phyloP scores from a whole-genome alignment of 1,284 basidiomycete genomes.

The Sanghuangporus weigelae region DNA sequence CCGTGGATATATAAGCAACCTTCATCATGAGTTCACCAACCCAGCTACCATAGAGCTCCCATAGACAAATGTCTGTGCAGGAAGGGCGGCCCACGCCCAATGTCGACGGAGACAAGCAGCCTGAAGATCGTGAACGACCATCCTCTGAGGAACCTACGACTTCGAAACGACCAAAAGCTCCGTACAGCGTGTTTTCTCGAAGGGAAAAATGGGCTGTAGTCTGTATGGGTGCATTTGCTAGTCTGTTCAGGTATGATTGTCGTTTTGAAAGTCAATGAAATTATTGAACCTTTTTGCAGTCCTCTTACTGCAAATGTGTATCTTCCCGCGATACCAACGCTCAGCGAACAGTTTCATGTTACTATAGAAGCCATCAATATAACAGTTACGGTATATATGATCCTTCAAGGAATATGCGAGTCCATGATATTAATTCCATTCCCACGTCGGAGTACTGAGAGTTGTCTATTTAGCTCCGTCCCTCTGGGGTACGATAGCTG shows the following conservation, averaged over 20 bases:
- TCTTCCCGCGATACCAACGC: conserved; percentile 68
- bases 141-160: neutral
- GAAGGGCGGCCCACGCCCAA: neutral
- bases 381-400: conserved; percentile 75
- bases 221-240: conserved; percentile 47
- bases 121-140: neutral
- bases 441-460: neutral
- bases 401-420: conserved; percentile 68
- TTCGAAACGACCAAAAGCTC: conserved; percentile 18
- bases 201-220: conserved; percentile 69
- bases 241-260: conserved; percentile 49
- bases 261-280: neutral
- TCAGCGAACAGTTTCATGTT: conserved; percentile 57
- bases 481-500: conserved; percentile 51
- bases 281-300: conserved; percentile 30
- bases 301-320: conserved; percentile 74
- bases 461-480: conserved; percentile 42
- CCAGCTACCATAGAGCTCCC: neutral
- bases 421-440: neutral
- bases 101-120: neutral
- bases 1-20: neutral
- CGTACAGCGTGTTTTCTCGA: conserved; percentile 50
- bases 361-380: conserved; percentile 67
- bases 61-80: neutral
- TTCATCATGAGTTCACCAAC: neutral